Evolutionary conservation across 2,329 filamentous ascomycete genomes (phyloP).

Genomic region (Chrysoporthe austroafricana): DNA sequence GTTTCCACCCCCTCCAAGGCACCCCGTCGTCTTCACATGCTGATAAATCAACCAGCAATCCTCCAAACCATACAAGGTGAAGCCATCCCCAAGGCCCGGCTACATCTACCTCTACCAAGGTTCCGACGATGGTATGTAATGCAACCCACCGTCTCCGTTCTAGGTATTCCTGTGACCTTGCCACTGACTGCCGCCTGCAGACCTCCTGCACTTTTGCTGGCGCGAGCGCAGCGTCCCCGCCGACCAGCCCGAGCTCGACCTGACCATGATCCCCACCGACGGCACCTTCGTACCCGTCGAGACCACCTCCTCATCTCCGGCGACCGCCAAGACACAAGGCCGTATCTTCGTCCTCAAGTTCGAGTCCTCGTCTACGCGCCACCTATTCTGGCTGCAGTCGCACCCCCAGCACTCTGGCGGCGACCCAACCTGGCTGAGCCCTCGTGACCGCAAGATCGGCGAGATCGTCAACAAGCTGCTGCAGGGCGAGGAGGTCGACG

Average conservation of each 20-base stretch:
- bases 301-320: slow-evolving; percentile 57
- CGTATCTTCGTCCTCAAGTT: slow-evolving; percentile 95
- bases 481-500: slow-evolving; percentile 86
- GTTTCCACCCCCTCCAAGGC: slow-evolving; percentile 39
- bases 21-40: slow-evolving; percentile 26
- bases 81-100: slow-evolving; percentile 72
- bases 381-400: slow-evolving; percentile 97
- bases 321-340: slow-evolving; percentile 73
- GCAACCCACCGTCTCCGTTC: not conserved
- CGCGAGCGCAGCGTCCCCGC: slow-evolving; percentile 74
- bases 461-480: slow-evolving; percentile 83
- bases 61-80: slow-evolving; percentile 70
- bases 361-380: slow-evolving; percentile 83
- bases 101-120: slow-evolving; percentile 82
- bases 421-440: slow-evolving; percentile 79
- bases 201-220: slow-evolving; percentile 97
- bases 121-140: slow-evolving; percentile 72
- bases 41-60: slow-evolving; percentile 46
- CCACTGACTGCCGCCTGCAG: slow-evolving; percentile 46
- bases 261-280: slow-evolving; percentile 92
- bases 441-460: slow-evolving; percentile 83
- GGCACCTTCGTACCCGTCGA: slow-evolving; percentile 85
- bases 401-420: slow-evolving; percentile 74
- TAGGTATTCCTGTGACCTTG: not conserved
- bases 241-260: slow-evolving; percentile 78